Percentiles rank a stretch among this genome's conserved stretches.
Conservation (phyloP, 106 monocot species). For the Dioscorea zingiberensis region DNA sequence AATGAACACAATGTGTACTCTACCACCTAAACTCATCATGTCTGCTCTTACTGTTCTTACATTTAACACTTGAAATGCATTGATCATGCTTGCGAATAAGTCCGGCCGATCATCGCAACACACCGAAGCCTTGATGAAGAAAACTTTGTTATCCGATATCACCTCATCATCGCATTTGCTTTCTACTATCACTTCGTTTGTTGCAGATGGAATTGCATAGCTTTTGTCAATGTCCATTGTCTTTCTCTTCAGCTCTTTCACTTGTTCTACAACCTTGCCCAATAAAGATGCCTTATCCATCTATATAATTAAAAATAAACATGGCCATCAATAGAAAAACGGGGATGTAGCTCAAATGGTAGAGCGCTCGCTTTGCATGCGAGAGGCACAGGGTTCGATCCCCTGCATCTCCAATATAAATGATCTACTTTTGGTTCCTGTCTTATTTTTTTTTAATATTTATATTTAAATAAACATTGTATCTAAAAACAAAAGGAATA, state of each 20-base stretch:
- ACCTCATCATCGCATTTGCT: neutral
- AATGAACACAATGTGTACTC: slow-evolving; percentile 31
- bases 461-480: too few species aligned
- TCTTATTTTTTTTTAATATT: neutral
- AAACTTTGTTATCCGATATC: neutral
- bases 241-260: slow-evolving; percentile 30
- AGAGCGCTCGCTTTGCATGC: slow-evolving; percentile 99
- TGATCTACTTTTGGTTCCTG: neutral
- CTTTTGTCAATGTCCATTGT: slow-evolving; percentile 9
- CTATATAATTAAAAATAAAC: slow-evolving; percentile 8
- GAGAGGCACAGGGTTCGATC: slow-evolving; percentile 99
- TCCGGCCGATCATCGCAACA: slow-evolving; percentile 49
- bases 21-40: slow-evolving; percentile 24
- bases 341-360: slow-evolving; percentile 20
- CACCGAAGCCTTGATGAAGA: slow-evolving; percentile 32
- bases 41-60: slow-evolving; percentile 26
- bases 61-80: slow-evolving; percentile 19
- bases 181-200: slow-evolving; percentile 30
- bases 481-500: too few species aligned
- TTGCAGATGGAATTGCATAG: slow-evolving; percentile 16
- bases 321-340: neutral
- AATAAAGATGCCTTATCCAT: slow-evolving; percentile 54
- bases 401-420: slow-evolving; percentile 99
- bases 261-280: slow-evolving; percentile 31
- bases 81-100: slow-evolving; percentile 18